A percentile compares a stretch with the other conserved stretches of the same genome.
Conservation (phyloP, 1,284 basidiomycete species). For the Tranzscheliella williamsii region DNA sequence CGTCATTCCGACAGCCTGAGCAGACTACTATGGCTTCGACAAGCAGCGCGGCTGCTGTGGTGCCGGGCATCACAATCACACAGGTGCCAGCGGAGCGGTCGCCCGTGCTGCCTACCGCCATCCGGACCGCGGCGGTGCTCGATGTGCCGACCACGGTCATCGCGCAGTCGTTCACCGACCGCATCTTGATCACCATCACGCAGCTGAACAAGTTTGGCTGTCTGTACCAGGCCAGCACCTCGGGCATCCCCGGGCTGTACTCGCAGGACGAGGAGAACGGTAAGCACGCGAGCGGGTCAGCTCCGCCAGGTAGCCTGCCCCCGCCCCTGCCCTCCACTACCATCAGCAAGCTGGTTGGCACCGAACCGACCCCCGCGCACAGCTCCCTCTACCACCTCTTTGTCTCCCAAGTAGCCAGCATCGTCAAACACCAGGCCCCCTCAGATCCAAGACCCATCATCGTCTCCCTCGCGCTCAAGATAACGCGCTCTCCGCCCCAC, state of each 20-base stretch:
- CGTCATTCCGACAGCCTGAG: too few relatives aligned
- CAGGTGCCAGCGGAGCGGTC: too few relatives aligned
- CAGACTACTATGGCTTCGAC: too few relatives aligned
- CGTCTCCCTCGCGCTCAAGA: conserved; percentile 29
- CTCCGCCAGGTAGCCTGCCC: conserved; percentile 54
- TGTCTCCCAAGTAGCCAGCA: conserved; percentile 79
- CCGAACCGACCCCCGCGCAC: conserved; percentile 66
- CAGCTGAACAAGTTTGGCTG: conserved; percentile 42
- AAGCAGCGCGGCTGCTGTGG: too few relatives aligned
- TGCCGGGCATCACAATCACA: too few relatives aligned
- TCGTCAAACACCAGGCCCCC: conserved; percentile 69
- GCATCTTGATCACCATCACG: conserved; percentile 41
- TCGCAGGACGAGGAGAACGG: not conserved
- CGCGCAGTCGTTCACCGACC: conserved; percentile 34
- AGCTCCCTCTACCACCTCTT: conserved; percentile 79
- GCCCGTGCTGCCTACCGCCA: conserved; percentile 9
- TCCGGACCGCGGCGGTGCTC: conserved; percentile 2
- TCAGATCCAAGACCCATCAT: conserved; percentile 23
- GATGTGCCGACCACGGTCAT: conserved; percentile 27
- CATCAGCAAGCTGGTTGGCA: conserved; percentile 76
- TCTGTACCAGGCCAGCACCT: conserved; percentile 28
- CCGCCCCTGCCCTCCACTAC: conserved; percentile 73
- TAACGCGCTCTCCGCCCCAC: not conserved
- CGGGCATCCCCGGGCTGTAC: not conserved
- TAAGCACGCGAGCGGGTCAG: not conserved